A percentile compares a stretch with the other conserved stretches of the same genome.
phyloP scores from a whole-genome alignment of 2,329 filamentous ascomycete genomes.

The Fusarium redolens region DNA sequence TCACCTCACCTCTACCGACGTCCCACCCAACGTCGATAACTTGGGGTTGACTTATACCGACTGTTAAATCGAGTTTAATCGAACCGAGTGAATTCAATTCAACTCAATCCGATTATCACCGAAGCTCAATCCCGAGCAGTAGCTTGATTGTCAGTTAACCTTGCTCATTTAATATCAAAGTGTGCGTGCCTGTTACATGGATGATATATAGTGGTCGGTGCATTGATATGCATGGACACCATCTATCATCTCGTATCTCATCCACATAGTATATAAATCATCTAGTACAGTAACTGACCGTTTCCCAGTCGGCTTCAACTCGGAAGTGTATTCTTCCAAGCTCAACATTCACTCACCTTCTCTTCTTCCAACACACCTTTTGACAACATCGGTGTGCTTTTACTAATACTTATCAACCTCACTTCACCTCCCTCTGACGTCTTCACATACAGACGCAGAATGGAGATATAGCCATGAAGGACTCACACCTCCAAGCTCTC shows the following conservation, averaged over 20 bases:
- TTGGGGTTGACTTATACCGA: constrained; percentile 4
- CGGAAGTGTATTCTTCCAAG: constrained; percentile 4
- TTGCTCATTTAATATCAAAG: not conserved
- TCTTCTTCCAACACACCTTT: constrained; percentile 13
- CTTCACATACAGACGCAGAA: constrained; percentile 23
- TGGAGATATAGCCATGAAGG: constrained; percentile 43
- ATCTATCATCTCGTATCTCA: not conserved
- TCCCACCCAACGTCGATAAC: constrained; percentile 12
- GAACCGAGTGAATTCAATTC: constrained; percentile 12
- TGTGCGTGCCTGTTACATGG: not conserved
- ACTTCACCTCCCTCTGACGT: not conserved
- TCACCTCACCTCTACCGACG: constrained; percentile 4
- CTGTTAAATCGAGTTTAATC: not conserved
- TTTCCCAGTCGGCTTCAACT: constrained; percentile 7
- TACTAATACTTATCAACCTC: not conserved
- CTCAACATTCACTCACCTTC: constrained; percentile 11
- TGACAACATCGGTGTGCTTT: not conserved
- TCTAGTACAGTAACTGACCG: constrained; percentile 13
- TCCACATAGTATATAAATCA: not conserved
- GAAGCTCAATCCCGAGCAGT: constrained; percentile 17
- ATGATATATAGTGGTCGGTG: constrained; percentile 3
- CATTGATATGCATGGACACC: not conserved
- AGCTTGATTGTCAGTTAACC: constrained; percentile 34
- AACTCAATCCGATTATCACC: constrained; percentile 5
- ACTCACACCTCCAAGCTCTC: constrained; percentile 53